A percentile compares a stretch with the other conserved stretches of the same genome.
These are phyloP conservation scores for Paraconiothyrium brasiliense DNA, from an alignment of 2,329 filamentous ascomycete species.

Conservation along the genomic window DNA sequence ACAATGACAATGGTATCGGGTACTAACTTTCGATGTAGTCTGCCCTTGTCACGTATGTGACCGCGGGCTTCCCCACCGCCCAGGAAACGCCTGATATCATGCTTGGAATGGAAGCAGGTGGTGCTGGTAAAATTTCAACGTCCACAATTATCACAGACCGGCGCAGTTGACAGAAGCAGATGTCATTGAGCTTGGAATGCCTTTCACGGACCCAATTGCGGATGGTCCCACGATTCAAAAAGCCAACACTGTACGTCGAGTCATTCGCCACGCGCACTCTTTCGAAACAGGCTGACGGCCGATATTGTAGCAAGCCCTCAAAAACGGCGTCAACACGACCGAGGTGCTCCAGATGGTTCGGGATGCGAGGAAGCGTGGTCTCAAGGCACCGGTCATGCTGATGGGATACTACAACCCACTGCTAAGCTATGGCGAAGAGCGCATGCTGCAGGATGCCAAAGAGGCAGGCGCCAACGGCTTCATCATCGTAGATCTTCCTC, in stretches of 20 bases:
- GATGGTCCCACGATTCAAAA: constrained; percentile 97
- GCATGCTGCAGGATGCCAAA: constrained; percentile 83
- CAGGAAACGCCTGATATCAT: constrained; percentile 84
- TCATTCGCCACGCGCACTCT: constrained; percentile 32
- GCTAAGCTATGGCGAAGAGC: constrained; percentile 92
- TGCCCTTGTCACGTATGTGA: constrained; percentile 95
- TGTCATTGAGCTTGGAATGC: constrained; percentile 93
- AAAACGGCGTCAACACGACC: constrained; percentile 86
- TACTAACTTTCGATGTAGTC: constrained; percentile 60
- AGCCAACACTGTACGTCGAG: constrained; percentile 77
- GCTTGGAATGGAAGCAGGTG: constrained; percentile 89
- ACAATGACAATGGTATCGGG: not conserved
- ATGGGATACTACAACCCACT: constrained; percentile 99
- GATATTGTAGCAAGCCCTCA: constrained; percentile 69
- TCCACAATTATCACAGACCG: not conserved
- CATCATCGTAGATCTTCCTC: constrained; percentile 94
- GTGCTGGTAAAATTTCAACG: constrained; percentile 71
- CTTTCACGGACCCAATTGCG: constrained; percentile 97
- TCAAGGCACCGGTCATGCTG: constrained; percentile 84
- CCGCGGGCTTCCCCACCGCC: constrained; percentile 87
- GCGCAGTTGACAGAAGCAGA: constrained; percentile 63
- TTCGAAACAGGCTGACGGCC: constrained; percentile 26
- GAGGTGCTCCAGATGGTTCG: constrained; percentile 85
- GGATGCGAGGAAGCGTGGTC: constrained; percentile 77
- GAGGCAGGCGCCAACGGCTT: constrained; percentile 91